Base-by-base conservation (phyloP, 192 early-diverging fungal species). In the Umbelopsis vinacea region DNA sequence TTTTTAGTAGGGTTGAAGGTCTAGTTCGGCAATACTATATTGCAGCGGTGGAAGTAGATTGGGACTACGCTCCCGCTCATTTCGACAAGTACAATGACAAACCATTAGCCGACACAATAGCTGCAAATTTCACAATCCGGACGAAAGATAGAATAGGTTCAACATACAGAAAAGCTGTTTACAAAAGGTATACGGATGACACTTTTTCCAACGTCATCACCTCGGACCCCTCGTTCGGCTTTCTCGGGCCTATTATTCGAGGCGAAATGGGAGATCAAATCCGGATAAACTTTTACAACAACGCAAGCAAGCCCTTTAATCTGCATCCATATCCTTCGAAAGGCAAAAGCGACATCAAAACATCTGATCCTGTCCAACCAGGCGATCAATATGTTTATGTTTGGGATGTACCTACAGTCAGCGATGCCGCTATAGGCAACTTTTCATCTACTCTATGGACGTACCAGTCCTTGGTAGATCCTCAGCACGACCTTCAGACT, bases 1-100 rank as follows among this genome's bases (percentile, higher is more conserved):
- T 63, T 12, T 37, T 37, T 12, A 9, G 23, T 12, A 17, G 35
- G 12, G 57, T 35, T 17, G 33, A 63, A 17, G 57, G 29, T 74
- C 63, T 68, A 52, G 46, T 79, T 23, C 60, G 79, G 19, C 47
- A 77, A 19, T 85, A 79, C 52, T 85, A 74, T 26, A 76, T 85
- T 71, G 68, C 79, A 55, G 83, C 81, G 14, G 79, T 81, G 29
- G 82, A 84, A 53, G 38, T 76, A 10, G 68, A 46, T 21, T 85
- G 83, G 83, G 52, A 85, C 47, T 85, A 85, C 70, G 81, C 78
- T 6, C 83, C 83, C 0, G 57, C 67, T 15, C 67, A 74, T 3
- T 80, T 73, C 70, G 76, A 84, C 73, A 52, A 81, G 40, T 69
- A 78, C 46, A 66, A 69, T 23, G 79, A 76, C 22, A 38, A 75